These are phyloP conservation scores for Umbelopsis sp. DNA, from an alignment of 192 early-diverging fungal species.

Conservation along the genomic window DNA sequence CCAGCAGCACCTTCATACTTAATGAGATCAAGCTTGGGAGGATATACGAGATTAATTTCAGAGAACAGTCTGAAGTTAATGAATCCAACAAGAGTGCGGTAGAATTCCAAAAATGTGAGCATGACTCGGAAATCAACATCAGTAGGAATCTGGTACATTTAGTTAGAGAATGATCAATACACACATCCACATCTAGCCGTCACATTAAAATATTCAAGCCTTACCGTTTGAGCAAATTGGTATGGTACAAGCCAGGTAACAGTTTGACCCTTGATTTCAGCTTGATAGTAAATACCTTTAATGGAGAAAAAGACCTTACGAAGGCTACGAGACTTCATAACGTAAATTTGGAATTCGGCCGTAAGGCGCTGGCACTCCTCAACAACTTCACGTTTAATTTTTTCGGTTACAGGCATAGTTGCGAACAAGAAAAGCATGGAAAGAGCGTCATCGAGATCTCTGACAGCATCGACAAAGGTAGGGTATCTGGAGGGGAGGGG, in stretches of 20 bases:
- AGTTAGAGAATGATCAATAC: background rate
- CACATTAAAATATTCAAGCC: constrained; percentile 13
- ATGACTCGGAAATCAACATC: constrained; percentile 98
- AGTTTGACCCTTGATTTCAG: constrained; percentile 92
- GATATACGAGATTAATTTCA: constrained; percentile 88
- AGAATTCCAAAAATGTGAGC: constrained; percentile 95
- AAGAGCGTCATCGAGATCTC: constrained; percentile 97
- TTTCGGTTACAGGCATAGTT: constrained; percentile 76
- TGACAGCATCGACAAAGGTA: constrained; percentile 87
- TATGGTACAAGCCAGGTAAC: constrained; percentile 97
- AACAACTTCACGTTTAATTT: constrained; percentile 59
- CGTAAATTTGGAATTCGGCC: constrained; percentile 94
- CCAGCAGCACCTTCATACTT: constrained; percentile 66
- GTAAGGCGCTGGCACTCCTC: constrained; percentile 80
- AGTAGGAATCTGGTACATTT: constrained; percentile 62
- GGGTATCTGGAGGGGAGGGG: constrained; percentile 67
- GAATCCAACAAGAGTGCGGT: constrained; percentile 90
- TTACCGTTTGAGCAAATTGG: constrained; percentile 87
- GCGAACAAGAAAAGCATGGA: constrained; percentile 96
- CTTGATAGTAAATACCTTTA: constrained; percentile 99
- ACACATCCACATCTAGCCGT: no score
- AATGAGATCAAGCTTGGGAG: constrained; percentile 76
- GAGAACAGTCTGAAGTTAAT: constrained; percentile 93
- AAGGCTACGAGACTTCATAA: constrained; percentile 76
- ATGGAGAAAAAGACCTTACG: constrained; percentile 94